phyloP scores from a whole-genome alignment of 108 stramenopile species.

The Nitzschia inconspicua region DNA sequence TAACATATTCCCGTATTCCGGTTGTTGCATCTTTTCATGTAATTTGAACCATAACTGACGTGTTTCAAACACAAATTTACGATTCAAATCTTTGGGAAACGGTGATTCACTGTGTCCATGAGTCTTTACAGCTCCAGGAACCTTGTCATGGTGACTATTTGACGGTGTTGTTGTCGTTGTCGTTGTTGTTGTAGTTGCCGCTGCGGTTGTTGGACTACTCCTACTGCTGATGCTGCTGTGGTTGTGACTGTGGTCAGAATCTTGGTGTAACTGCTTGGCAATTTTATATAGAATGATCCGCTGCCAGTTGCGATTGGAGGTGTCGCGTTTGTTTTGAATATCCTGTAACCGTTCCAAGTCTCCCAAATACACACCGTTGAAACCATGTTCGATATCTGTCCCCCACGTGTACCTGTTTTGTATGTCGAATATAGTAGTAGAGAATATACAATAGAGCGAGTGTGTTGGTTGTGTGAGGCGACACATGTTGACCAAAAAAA shows the following conservation, averaged over 20 bases:
- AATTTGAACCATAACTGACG: conserved; percentile 74
- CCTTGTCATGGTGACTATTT: too few relatives aligned
- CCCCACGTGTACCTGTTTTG: conserved; percentile 78
- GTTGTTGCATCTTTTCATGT: conserved; percentile 62
- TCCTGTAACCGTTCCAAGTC: conserved; percentile 80
- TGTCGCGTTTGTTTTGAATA: conserved; percentile 80
- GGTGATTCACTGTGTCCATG: conserved; percentile 15
- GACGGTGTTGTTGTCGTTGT: too few relatives aligned
- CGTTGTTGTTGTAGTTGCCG: neutral
- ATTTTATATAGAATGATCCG: conserved; percentile 78
- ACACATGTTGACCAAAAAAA: neutral
- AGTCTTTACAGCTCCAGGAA: conserved; percentile 7
- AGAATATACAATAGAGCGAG: neutral
- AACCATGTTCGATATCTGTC: conserved; percentile 64
- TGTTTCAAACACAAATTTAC: conserved; percentile 57
- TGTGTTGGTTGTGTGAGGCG: neutral
- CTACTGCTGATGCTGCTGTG: too few relatives aligned
- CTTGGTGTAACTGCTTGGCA: conserved; percentile 45
- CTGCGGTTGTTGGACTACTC: neutral
- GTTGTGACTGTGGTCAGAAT: too few relatives aligned
- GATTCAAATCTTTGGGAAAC: conserved; percentile 28
- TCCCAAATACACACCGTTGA: conserved; percentile 82
- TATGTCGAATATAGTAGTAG: too few relatives aligned
- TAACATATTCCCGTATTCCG: conserved; percentile 78
- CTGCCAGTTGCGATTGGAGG: conserved; percentile 80